Percentiles rank a stretch among this genome's conserved stretches.
Evolutionary conservation across 2,329 filamentous ascomycete species (phyloP).

Genomic region (Paecilomyces niveus): DNA sequence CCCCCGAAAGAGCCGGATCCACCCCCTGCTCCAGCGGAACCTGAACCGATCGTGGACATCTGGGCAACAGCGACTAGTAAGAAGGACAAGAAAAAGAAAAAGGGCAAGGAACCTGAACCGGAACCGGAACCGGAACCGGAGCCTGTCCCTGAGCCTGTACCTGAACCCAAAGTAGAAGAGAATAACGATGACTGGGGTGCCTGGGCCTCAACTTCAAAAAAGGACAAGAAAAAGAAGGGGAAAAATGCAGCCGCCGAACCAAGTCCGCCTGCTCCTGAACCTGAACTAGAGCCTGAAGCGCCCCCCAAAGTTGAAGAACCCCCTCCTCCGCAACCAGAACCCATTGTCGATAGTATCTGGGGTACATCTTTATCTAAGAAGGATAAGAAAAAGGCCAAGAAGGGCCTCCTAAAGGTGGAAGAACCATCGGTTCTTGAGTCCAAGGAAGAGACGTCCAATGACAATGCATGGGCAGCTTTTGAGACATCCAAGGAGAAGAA

Average conservation of each 20-base stretch:
- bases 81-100: slow-evolving; percentile 7
- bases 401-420: slow-evolving; percentile 7
- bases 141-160: slow-evolving; percentile 14
- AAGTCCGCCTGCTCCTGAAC: slow-evolving; percentile 6
- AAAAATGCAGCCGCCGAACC: slow-evolving; percentile 8
- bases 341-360: slow-evolving; percentile 25
- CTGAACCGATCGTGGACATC: slow-evolving; percentile 2
- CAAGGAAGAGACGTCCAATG: slow-evolving; percentile 3
- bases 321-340: slow-evolving; percentile 5
- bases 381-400: slow-evolving; percentile 24
- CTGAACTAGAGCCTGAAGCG: slow-evolving; percentile 18
- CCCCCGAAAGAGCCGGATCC: slow-evolving; percentile 3
- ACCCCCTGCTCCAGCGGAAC: not conserved
- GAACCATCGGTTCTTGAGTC: not conserved
- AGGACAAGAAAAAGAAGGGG: slow-evolving; percentile 24
- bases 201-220: slow-evolving; percentile 34
- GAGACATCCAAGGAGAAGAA: not conserved
- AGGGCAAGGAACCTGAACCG: slow-evolving; percentile 9
- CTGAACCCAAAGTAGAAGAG: slow-evolving; percentile 3
- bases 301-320: not conserved
- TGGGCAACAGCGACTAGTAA: slow-evolving; percentile 1
- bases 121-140: slow-evolving; percentile 14
- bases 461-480: slow-evolving; percentile 19
- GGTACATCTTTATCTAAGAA: slow-evolving; percentile 19
- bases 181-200: slow-evolving; percentile 8